Conservation (phyloP, 352 stramenopile species). For the Globisporangium sylvaticum region DNA sequence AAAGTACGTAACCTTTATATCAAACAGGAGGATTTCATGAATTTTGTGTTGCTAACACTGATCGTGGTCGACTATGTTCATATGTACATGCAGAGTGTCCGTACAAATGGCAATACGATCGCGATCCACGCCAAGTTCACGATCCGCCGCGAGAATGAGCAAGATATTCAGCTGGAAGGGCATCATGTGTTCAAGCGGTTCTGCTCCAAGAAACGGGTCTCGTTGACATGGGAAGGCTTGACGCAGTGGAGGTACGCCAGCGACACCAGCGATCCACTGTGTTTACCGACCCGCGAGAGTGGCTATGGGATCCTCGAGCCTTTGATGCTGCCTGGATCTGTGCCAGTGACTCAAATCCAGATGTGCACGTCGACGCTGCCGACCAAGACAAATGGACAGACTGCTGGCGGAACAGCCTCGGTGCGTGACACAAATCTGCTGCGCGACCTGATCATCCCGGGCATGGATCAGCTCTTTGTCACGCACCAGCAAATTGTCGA, state of each 20-base stretch:
- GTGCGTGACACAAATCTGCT: slow-evolving; percentile 7
- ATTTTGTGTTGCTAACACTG: too few species aligned
- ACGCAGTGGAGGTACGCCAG: slow-evolving; percentile 10
- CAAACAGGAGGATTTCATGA: too few species aligned
- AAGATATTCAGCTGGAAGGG: slow-evolving; percentile 5
- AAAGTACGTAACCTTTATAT: slow-evolving; percentile 3
- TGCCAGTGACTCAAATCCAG: slow-evolving; percentile 1
- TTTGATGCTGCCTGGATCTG: neutral
- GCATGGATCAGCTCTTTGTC: slow-evolving; percentile 7
- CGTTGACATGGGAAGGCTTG: slow-evolving; percentile 11
- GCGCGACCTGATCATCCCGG: slow-evolving; percentile 12
- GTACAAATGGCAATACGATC: slow-evolving; percentile 1
- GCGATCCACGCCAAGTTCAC: slow-evolving; percentile 7
- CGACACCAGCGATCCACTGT: neutral
- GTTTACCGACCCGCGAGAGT: slow-evolving; percentile 11
- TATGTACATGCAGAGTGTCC: slow-evolving; percentile 1
- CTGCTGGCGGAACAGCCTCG: too few species aligned
- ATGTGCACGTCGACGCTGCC: slow-evolving; percentile 6
- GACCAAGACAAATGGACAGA: neutral
- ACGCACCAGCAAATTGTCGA: slow-evolving; percentile 9
- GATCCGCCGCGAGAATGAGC: slow-evolving; percentile 6
- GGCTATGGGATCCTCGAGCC: slow-evolving; percentile 11
- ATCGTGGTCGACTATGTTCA: neutral
- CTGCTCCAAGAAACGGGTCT: neutral
- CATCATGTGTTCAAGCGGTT: slow-evolving; percentile 14